Conservation (phyloP, 2,329 filamentous ascomycete genomes). For the Diaporthe citri region DNA sequence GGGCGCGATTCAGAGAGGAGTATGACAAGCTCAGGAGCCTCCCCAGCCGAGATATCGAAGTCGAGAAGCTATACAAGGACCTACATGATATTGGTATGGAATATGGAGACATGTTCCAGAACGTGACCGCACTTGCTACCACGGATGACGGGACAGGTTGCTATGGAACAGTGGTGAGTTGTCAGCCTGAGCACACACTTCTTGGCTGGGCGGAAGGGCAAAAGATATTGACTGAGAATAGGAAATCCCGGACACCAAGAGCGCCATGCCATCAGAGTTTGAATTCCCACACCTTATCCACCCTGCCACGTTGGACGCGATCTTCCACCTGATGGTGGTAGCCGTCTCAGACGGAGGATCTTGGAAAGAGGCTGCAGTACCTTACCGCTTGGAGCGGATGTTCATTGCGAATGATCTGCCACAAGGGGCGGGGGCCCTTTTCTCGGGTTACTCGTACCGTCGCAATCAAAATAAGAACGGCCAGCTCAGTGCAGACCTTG, state of each 20-base stretch:
- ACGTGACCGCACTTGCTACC: neutral
- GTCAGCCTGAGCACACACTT: neutral
- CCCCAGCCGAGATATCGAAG: neutral
- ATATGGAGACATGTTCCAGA: conserved; percentile 2
- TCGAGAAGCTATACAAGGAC: neutral
- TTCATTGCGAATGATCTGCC: neutral
- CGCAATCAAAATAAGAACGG: neutral
- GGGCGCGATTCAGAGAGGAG: neutral
- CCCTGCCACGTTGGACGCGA: conserved; percentile 16
- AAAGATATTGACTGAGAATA: neutral
- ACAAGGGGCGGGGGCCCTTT: neutral
- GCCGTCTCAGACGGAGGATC: neutral
- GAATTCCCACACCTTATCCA: conserved; percentile 19
- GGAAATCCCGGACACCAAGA: conserved; percentile 16
- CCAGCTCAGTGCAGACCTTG: neutral
- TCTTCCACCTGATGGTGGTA: conserved; percentile 5
- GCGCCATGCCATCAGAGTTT: neutral
- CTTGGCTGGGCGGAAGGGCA: neutral
- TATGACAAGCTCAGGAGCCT: neutral
- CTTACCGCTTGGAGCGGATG: neutral
- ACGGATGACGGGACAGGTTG: neutral
- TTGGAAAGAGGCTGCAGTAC: neutral
- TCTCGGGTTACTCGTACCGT: neutral
- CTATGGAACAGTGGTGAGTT: conserved; percentile 21
- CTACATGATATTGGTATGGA: neutral